A percentile compares a stretch with the other conserved stretches of the same genome.
Evolutionary conservation across 345 rosid genomes (phyloP).

Genomic region (Pistacia integerrima): DNA sequence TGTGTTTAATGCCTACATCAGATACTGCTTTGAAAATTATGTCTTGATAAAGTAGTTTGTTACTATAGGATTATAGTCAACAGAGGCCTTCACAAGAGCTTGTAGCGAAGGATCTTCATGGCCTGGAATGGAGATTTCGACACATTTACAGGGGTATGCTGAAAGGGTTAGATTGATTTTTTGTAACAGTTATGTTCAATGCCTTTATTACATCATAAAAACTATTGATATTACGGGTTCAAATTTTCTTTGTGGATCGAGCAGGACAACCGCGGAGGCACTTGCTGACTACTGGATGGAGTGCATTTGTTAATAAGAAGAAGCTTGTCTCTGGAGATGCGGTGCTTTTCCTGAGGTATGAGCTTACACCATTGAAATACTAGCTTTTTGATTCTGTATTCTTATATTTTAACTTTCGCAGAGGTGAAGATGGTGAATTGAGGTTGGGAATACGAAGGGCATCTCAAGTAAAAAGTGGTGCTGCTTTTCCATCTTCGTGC

Average conservation of each 20-base stretch:
- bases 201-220: neutral
- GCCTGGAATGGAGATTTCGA: slow-evolving; percentile 92
- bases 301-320: slow-evolving; percentile 96
- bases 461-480: slow-evolving; percentile 60
- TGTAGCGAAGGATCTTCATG: slow-evolving; percentile 95
- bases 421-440: slow-evolving; percentile 93
- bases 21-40: slow-evolving; percentile 1
- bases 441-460: slow-evolving; percentile 97
- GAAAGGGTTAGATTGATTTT: neutral
- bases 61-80: slow-evolving; percentile 80
- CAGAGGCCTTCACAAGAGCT: slow-evolving; percentile 99
- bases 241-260: slow-evolving; percentile 15
- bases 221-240: neutral
- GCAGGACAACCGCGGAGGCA: slow-evolving; percentile 98
- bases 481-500: slow-evolving; percentile 46
- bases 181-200: neutral
- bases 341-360: slow-evolving; percentile 90
- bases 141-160: slow-evolving; percentile 88
- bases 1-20: neutral
- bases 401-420: slow-evolving; percentile 31
- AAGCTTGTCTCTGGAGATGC: slow-evolving; percentile 99
- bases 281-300: slow-evolving; percentile 99
- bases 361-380: neutral
- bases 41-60: slow-evolving; percentile 13
- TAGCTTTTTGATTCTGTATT: neutral